phyloP scores from a whole-genome alignment of 2,329 filamentous ascomycete species.

The Emericellopsis atlantica region DNA sequence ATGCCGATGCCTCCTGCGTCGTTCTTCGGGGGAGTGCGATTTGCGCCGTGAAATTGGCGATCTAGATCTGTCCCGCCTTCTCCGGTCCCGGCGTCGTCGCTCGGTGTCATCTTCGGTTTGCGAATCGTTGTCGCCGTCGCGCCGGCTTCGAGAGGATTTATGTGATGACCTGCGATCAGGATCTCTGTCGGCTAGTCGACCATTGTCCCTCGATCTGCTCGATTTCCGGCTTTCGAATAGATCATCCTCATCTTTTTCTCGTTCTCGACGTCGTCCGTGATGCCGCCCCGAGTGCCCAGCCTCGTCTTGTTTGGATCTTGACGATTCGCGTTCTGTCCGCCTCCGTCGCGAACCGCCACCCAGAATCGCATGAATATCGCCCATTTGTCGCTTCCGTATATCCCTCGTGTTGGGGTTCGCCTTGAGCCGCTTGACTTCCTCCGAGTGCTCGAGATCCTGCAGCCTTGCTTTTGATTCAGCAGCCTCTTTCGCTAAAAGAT shows the following conservation, averaged over 20 bases:
- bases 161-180: neutral
- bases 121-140: neutral
- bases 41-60: neutral
- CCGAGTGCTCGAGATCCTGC: slow-evolving; percentile 40
- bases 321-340: slow-evolving; percentile 3
- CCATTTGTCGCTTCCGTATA: slow-evolving; percentile 44
- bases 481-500: slow-evolving; percentile 71
- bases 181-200: neutral
- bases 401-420: slow-evolving; percentile 33
- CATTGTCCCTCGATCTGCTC: neutral
- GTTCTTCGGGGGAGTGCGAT: slow-evolving; percentile 13
- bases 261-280: neutral
- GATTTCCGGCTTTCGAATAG: neutral
- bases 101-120: slow-evolving; percentile 1
- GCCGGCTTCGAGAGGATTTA: neutral
- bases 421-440: slow-evolving; percentile 29
- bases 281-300: neutral
- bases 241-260: neutral
- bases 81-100: neutral
- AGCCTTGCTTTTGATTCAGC: slow-evolving; percentile 65
- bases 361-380: slow-evolving; percentile 47
- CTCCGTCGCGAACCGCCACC: slow-evolving; percentile 18
- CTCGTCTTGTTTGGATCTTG: neutral
- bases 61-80: neutral
- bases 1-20: slow-evolving; percentile 15